Conservation (phyloP, 805 yeast genomes). For the Sugiyamaella boreocaroliniensis region DNA sequence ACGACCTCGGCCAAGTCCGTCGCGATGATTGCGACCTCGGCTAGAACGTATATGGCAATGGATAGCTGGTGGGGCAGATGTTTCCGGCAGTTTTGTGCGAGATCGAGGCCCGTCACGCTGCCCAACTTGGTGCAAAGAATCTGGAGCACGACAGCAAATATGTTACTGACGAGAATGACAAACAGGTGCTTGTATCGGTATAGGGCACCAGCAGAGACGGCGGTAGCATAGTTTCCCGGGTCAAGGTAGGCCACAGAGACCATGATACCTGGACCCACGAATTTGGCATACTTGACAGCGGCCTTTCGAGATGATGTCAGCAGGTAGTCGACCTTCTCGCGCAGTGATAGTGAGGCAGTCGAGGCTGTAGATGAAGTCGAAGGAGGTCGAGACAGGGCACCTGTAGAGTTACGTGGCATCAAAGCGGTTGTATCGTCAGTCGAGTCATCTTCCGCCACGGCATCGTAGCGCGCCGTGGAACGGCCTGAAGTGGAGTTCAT, state of each 20-base stretch:
- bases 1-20: slow-evolving; percentile 93
- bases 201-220: slow-evolving; percentile 81
- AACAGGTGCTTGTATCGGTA: slow-evolving; percentile 68
- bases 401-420: background rate
- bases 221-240: slow-evolving; percentile 89
- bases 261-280: slow-evolving; percentile 83
- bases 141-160: slow-evolving; percentile 79
- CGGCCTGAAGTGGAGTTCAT: background rate
- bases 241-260: slow-evolving; percentile 89
- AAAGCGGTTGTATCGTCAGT: background rate
- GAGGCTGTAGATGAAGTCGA: slow-evolving; percentile 2
- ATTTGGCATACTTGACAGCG: slow-evolving; percentile 51
- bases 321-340: slow-evolving; percentile 14
- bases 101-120: slow-evolving; percentile 80
- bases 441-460: background rate
- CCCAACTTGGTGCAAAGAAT: slow-evolving; percentile 80
- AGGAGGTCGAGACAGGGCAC: background rate
- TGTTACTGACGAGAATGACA: slow-evolving; percentile 66
- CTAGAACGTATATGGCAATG: slow-evolving; percentile 54
- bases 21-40: slow-evolving; percentile 84
- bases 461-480: background rate
- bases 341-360: background rate
- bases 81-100: slow-evolving; percentile 75
- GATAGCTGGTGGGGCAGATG: slow-evolving; percentile 66
- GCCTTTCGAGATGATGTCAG: slow-evolving; percentile 17